These are phyloP conservation scores for Uronychia binucleata DNA, from an alignment of 73 alveolate genomes.

Conservation along the genomic window DNA sequence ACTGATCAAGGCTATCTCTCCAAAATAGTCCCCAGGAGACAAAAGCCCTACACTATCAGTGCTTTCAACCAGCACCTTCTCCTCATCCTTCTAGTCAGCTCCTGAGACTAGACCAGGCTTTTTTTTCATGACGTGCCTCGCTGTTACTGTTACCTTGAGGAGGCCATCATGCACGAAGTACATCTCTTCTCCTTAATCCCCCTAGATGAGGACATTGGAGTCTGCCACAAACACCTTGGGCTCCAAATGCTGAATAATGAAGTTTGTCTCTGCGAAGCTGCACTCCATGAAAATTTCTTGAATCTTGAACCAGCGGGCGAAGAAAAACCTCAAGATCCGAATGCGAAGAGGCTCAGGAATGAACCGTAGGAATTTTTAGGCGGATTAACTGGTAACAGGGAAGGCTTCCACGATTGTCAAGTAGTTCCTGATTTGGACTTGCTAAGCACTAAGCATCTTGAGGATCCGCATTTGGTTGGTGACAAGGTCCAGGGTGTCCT, in stretches of 20 bases:
- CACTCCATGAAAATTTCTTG: neutral
- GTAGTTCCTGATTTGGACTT: neutral
- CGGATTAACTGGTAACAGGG: neutral
- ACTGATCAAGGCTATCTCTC: neutral
- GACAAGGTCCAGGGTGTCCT: neutral
- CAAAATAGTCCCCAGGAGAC: neutral
- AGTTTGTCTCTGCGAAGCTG: neutral
- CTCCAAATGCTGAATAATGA: neutral
- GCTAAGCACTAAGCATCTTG: neutral
- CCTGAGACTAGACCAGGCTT: neutral
- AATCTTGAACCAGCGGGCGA: neutral
- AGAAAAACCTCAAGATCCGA: neutral
- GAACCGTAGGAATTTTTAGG: neutral
- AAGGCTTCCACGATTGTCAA: neutral
- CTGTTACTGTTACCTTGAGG: neutral
- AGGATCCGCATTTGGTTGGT: neutral
- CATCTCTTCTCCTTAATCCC: neutral
- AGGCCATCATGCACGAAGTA: constrained; percentile 1
- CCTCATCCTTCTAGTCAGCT: neutral
- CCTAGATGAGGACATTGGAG: neutral
- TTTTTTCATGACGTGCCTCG: neutral
- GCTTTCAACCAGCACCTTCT: neutral
- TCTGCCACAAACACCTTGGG: neutral
- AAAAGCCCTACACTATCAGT: neutral
- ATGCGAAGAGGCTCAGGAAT: neutral